A percentile compares a stretch with the other conserved stretches of the same genome.
phyloP scores from a whole-genome alignment of 805 yeast species.

The Pichia rugopelliculosa region DNA sequence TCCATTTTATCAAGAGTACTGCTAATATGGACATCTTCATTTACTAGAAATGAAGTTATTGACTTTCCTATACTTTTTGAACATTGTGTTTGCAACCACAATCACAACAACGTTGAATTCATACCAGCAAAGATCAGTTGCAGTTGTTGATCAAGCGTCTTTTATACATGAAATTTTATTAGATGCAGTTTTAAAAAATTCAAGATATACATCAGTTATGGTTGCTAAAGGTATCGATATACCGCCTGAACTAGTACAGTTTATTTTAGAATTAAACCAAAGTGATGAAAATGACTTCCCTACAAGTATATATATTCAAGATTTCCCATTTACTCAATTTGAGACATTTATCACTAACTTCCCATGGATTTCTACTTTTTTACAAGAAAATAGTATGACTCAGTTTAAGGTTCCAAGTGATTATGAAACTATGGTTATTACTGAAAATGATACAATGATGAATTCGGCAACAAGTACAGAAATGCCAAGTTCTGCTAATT shows the following conservation, averaged over 20 bases:
- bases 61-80: too few species aligned
- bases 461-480: neutral
- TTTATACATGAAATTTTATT: constrained; percentile 27
- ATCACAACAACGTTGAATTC: constrained; percentile 20
- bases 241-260: constrained; percentile 26
- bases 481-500: neutral
- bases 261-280: constrained; percentile 18
- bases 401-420: constrained; percentile 25
- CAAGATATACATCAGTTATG: constrained; percentile 32
- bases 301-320: constrained; percentile 20
- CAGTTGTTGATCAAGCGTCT: constrained; percentile 27
- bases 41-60: neutral
- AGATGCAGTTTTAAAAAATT: constrained; percentile 24
- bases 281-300: constrained; percentile 11
- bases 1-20: neutral
- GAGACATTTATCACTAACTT: constrained; percentile 26
- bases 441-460: neutral
- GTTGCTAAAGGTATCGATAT: constrained; percentile 19
- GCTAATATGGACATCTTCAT: too few species aligned
- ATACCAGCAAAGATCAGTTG: constrained; percentile 23
- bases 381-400: constrained; percentile 20
- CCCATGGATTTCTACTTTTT: constrained; percentile 28
- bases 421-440: constrained; percentile 17
- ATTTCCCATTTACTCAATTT: constrained; percentile 29
- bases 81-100: neutral